phyloP scores from a whole-genome alignment of 1,284 basidiomycete genomes.

The Termitomyces sp. region DNA sequence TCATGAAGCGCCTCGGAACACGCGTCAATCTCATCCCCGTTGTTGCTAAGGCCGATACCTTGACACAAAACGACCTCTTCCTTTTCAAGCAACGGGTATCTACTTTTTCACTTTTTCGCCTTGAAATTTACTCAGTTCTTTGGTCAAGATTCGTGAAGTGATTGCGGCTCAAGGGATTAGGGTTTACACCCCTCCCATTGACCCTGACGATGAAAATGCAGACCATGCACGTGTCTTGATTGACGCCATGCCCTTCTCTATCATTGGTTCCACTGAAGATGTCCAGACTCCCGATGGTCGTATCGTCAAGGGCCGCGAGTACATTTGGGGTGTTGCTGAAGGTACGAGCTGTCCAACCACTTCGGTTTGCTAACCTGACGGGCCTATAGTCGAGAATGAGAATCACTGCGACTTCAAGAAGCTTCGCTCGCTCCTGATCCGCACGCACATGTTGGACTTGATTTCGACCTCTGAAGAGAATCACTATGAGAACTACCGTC shows the following conservation, averaged over 20 bases:
- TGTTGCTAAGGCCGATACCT: slow-evolving; percentile 93
- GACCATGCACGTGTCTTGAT: slow-evolving; percentile 87
- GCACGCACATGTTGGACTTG: slow-evolving; percentile 98
- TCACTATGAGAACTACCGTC: slow-evolving; percentile 98
- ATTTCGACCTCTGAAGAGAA: slow-evolving; percentile 94
- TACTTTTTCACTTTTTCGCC: slow-evolving; percentile 9
- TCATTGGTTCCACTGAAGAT: slow-evolving; percentile 96
- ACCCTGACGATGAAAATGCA: slow-evolving; percentile 86
- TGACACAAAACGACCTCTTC: slow-evolving; percentile 89
- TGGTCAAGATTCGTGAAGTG: slow-evolving; percentile 78
- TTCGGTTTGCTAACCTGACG: slow-evolving; percentile 2
- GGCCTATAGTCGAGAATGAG: slow-evolving; percentile 87
- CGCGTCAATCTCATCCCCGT: slow-evolving; percentile 98
- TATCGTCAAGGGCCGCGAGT: slow-evolving; percentile 94
- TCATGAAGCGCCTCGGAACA: slow-evolving; percentile 96
- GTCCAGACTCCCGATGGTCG: slow-evolving; percentile 90
- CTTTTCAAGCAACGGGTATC: slow-evolving; percentile 88
- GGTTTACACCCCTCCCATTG: slow-evolving; percentile 91
- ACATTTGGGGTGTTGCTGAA: slow-evolving; percentile 99
- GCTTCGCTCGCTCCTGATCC: slow-evolving; percentile 91
- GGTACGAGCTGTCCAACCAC: slow-evolving; percentile 39
- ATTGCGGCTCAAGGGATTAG: slow-evolving; percentile 90
- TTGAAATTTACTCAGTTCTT: slow-evolving; percentile 8
- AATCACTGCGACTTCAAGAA: slow-evolving; percentile 99
- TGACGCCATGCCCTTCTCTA: slow-evolving; percentile 95